These are phyloP conservation scores for Cadophora sp. DNA, from an alignment of 2,329 filamentous ascomycete species.

Conservation along the genomic window DNA sequence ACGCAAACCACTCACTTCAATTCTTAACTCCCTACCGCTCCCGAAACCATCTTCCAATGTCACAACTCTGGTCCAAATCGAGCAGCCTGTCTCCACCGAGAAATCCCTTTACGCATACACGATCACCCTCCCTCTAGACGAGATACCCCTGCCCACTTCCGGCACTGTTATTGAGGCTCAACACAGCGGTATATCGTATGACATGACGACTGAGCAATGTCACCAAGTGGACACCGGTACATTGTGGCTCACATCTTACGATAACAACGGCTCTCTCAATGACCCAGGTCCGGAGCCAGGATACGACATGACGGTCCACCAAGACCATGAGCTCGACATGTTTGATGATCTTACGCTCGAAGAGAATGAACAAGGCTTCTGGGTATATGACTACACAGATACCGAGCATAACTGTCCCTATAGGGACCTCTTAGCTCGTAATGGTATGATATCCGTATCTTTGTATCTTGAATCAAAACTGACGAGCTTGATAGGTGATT, in stretches of 20 bases:
- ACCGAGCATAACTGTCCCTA: not conserved
- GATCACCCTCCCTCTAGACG: not conserved
- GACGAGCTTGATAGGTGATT: not conserved
- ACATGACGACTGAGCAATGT: not conserved
- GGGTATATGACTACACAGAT: not conserved
- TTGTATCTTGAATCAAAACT: not conserved
- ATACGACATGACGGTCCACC: not conserved
- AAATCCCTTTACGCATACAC: not conserved
- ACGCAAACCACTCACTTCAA: not conserved
- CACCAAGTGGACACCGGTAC: not conserved
- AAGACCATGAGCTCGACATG: not conserved
- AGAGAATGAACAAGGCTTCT: not conserved
- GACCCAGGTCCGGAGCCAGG: too few relatives aligned
- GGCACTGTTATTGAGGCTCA: not conserved
- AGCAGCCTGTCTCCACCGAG: not conserved
- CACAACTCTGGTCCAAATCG: not conserved
- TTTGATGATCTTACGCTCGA: not conserved
- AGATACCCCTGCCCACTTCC: too few relatives aligned
- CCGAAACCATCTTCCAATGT: not conserved
- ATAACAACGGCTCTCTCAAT: not conserved
- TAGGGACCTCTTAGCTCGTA: slow-evolving; percentile 1
- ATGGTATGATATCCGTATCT: not conserved
- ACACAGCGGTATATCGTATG: not conserved
- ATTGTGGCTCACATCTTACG: not conserved
- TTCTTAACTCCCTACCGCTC: not conserved